A percentile compares a stretch with the other conserved stretches of the same genome.
Conservation (phyloP, 148 eudicot species). For the Bassia scoparia region DNA sequence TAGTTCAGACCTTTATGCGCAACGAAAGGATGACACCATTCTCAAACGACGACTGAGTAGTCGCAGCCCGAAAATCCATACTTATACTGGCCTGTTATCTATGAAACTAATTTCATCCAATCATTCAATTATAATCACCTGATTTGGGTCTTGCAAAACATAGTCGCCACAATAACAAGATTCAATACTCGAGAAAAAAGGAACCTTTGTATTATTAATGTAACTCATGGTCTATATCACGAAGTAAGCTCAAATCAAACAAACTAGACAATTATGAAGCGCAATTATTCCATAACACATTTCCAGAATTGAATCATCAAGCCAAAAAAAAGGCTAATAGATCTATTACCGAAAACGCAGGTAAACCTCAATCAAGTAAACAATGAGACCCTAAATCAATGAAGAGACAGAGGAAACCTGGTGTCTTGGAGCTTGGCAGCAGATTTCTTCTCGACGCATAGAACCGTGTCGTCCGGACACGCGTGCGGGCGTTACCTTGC, state of each 20-base stretch:
- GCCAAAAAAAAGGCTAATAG: not conserved
- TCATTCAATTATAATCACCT: too few species aligned
- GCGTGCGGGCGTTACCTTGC: slow-evolving; percentile 95
- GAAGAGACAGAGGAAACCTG: slow-evolving; percentile 30
- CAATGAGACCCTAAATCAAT: not conserved
- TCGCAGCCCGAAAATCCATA: too few species aligned
- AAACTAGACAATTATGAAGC: not conserved
- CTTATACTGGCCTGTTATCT: too few species aligned
- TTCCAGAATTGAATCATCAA: not conserved
- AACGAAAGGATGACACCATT: too few species aligned
- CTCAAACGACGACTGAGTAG: too few species aligned
- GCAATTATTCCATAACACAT: not conserved
- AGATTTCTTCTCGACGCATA: slow-evolving; percentile 94
- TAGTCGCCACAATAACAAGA: too few species aligned
- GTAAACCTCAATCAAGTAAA: not conserved
- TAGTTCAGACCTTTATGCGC: too few species aligned
- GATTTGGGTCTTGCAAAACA: not conserved
- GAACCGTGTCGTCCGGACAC: slow-evolving; percentile 83
- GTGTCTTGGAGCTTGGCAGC: slow-evolving; percentile 91
- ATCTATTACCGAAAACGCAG: not conserved
- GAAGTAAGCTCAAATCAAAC: too few species aligned
- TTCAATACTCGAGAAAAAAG: not conserved
- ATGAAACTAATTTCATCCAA: too few species aligned
- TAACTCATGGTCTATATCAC: too few species aligned
- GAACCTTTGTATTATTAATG: not conserved